Evolutionary conservation across 306 rosid genomes (phyloP).

Genomic region (Malus fusca): DNA sequence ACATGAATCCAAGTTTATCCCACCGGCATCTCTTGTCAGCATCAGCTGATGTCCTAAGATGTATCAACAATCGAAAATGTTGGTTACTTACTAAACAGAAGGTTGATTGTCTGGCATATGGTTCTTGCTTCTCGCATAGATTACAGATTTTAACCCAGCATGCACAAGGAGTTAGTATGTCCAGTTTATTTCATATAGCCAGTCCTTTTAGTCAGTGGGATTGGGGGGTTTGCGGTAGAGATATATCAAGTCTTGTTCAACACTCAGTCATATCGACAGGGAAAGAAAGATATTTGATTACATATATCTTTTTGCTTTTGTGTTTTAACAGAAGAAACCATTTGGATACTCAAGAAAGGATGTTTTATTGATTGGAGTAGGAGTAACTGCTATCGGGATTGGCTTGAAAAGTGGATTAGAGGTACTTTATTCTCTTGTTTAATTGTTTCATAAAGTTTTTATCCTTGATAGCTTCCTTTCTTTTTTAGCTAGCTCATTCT

Average conservation of each 20-base stretch:
- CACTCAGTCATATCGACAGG: neutral
- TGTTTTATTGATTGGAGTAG: conserved; percentile 80
- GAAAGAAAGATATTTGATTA: neutral
- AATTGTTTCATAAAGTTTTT: neutral
- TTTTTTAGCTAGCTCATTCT: neutral
- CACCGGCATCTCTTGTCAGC: neutral
- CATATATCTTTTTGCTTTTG: neutral
- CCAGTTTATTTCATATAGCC: neutral
- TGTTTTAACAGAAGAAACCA: conserved; percentile 43
- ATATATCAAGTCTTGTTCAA: neutral
- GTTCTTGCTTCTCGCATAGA: neutral
- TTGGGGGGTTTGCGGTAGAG: neutral
- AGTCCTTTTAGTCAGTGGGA: neutral
- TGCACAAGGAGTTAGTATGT: neutral
- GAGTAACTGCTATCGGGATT: conserved; percentile 65
- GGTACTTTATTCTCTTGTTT: conserved; percentile 34
- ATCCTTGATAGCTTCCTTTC: neutral
- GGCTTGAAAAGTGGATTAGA: conserved; percentile 85
- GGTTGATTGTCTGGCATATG: neutral
- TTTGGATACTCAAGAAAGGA: conserved; percentile 95
- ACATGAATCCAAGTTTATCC: neutral
- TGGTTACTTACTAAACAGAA: neutral
- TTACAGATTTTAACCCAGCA: neutral
- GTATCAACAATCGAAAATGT: neutral
- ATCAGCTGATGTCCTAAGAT: neutral